Evolutionary conservation across 108 stramenopile species (phyloP).

Genomic region (Seminavis robusta): DNA sequence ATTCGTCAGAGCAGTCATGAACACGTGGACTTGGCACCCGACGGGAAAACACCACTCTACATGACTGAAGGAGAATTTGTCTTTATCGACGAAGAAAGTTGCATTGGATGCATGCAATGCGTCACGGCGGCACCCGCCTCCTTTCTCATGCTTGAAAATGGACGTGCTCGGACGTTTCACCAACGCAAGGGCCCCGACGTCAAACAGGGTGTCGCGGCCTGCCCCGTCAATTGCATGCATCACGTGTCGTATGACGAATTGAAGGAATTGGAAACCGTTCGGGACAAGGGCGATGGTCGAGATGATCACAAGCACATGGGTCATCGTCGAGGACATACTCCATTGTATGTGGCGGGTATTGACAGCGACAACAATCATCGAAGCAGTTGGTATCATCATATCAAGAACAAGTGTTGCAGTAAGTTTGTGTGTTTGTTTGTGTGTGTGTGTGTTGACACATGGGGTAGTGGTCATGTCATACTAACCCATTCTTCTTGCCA

Average conservation of each 20-base stretch:
- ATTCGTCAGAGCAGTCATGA: constrained; percentile 63
- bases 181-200: constrained; percentile 61
- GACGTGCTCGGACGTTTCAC: constrained; percentile 70
- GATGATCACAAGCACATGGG: constrained; percentile 56
- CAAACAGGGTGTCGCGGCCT: constrained; percentile 51
- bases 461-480: background rate
- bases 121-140: constrained; percentile 58
- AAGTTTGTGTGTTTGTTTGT: no score
- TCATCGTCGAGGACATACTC: constrained; percentile 24
- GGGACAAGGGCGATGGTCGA: constrained; percentile 58
- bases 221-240: constrained; percentile 85
- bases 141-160: constrained; percentile 67
- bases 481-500: background rate
- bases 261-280: constrained; percentile 58
- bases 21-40: constrained; percentile 52
- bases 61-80: constrained; percentile 78
- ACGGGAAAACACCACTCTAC: constrained; percentile 52
- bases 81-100: constrained; percentile 86
- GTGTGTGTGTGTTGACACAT: background rate
- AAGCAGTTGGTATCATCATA: constrained; percentile 65
- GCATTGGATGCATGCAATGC: constrained; percentile 82
- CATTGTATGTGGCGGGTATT: constrained; percentile 65
- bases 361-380: constrained; percentile 73
- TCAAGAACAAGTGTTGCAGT: constrained; percentile 61
- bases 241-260: constrained; percentile 61